Percentiles rank a stretch among this genome's conserved stretches.
Conservation (phyloP, 306 rosid genomes). For the Cucurbita argyrosperma region DNA sequence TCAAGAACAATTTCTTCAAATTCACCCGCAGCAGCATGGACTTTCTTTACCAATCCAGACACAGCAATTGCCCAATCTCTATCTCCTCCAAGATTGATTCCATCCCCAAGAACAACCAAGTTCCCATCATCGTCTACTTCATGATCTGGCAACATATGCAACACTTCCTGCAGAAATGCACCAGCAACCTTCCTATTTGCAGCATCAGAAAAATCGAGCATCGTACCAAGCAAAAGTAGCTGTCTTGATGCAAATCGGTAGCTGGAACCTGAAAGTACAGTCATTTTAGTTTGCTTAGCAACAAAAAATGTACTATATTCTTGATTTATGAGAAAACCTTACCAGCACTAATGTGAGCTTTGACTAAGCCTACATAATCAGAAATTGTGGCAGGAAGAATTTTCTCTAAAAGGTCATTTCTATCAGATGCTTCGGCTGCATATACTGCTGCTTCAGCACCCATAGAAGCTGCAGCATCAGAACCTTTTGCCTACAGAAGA, state of each 20-base stretch:
- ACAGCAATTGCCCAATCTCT: slow-evolving; percentile 83
- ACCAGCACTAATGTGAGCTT: slow-evolving; percentile 78
- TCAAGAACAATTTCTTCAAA: slow-evolving; percentile 68
- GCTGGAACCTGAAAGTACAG: slow-evolving; percentile 41
- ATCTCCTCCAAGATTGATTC: slow-evolving; percentile 87
- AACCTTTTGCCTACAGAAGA: slow-evolving; percentile 58
- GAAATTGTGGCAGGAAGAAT: slow-evolving; percentile 67
- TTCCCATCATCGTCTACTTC: slow-evolving; percentile 73
- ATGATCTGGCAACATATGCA: slow-evolving; percentile 67
- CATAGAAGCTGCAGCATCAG: slow-evolving; percentile 85
- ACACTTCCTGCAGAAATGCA: slow-evolving; percentile 62
- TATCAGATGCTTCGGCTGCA: slow-evolving; percentile 88
- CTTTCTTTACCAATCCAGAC: slow-evolving; percentile 57
- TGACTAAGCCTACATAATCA: slow-evolving; percentile 66
- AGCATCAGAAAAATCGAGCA: slow-evolving; percentile 83
- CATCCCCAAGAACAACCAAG: slow-evolving; percentile 77
- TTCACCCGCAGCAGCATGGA: slow-evolving; percentile 72
- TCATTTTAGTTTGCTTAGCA: slow-evolving; percentile 3
- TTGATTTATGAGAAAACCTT: slow-evolving; percentile 9
- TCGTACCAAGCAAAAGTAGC: slow-evolving; percentile 70
- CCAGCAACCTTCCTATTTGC: slow-evolving; percentile 69
- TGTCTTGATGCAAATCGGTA: slow-evolving; percentile 73
- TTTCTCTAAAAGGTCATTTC: slow-evolving; percentile 74
- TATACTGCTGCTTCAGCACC: slow-evolving; percentile 93
- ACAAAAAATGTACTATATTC: not conserved